Percentiles rank a stretch among this genome's conserved stretches.
phyloP scores from a whole-genome alignment of 1,139 yeast genomes.

The Spathaspora sp. region DNA sequence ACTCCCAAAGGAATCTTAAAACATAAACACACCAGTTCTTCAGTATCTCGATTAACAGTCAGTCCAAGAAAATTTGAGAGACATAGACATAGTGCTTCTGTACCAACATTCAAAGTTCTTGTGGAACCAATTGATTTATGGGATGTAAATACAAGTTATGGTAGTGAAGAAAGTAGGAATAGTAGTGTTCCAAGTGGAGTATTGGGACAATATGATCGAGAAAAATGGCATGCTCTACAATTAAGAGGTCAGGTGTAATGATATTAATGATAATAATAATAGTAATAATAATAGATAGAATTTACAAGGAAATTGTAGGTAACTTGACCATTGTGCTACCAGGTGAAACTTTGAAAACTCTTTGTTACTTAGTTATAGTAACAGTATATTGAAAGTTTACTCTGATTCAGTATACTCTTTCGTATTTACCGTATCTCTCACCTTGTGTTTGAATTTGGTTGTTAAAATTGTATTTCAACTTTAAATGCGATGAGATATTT shows the following conservation, averaged over 20 bases:
- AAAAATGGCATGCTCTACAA: conserved; percentile 52
- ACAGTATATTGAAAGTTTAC: no score
- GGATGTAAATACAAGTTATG: conserved; percentile 40
- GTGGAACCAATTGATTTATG: conserved; percentile 29
- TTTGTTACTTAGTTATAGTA: no score
- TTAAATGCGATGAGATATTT: neutral
- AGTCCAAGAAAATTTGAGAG: neutral
- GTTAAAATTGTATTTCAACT: neutral
- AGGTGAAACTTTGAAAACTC: no score
- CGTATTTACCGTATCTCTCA: neutral
- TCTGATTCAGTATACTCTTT: neutral
- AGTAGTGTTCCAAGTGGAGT: conserved; percentile 59
- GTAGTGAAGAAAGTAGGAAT: conserved; percentile 39
- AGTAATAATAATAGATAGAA: no score
- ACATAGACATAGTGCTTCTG: conserved; percentile 2
- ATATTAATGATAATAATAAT: no score
- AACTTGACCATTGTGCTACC: no score
- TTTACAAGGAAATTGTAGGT: no score
- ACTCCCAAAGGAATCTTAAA: conserved; percentile 35
- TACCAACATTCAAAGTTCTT: conserved; percentile 1
- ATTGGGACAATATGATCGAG: conserved; percentile 63
- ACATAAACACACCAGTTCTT: conserved; percentile 13
- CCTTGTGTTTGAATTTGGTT: neutral
- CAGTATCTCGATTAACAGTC: neutral
- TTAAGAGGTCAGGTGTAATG: neutral